These are phyloP conservation scores for Diaporthe sp. DNA, from an alignment of 2,329 filamentous ascomycete genomes.

Conservation along the genomic window DNA sequence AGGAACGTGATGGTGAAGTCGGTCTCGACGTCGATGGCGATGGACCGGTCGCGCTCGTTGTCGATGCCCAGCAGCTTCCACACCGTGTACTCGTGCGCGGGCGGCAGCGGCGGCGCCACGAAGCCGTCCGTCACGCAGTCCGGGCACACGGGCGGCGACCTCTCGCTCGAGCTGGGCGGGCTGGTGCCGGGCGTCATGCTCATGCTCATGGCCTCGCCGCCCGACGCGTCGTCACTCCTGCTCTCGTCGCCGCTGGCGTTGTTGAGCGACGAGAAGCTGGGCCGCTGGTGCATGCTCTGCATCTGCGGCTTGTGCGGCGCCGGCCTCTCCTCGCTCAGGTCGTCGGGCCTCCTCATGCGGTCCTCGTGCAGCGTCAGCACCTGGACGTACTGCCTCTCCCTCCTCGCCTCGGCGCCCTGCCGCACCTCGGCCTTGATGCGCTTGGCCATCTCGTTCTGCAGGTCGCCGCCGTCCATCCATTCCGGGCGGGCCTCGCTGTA, in stretches of 20 bases:
- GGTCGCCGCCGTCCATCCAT: slow-evolving; percentile 50
- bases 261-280: slow-evolving; percentile 19
- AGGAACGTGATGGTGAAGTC: slow-evolving; percentile 70
- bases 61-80: slow-evolving; percentile 39
- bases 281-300: slow-evolving; percentile 22
- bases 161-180: slow-evolving; percentile 34
- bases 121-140: slow-evolving; percentile 35
- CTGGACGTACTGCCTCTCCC: slow-evolving; percentile 39
- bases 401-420: slow-evolving; percentile 35
- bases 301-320: slow-evolving; percentile 32
- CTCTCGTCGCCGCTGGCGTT: slow-evolving; percentile 30
- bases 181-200: slow-evolving; percentile 33
- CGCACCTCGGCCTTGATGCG: slow-evolving; percentile 53
- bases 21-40: slow-evolving; percentile 43
- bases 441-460: slow-evolving; percentile 51
- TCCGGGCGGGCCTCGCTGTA: slow-evolving; percentile 49
- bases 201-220: background rate
- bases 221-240: slow-evolving; percentile 25
- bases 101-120: slow-evolving; percentile 14
- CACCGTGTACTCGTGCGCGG: slow-evolving; percentile 36
- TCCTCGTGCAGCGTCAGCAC: slow-evolving; percentile 39
- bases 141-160: slow-evolving; percentile 37
- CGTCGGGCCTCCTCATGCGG: slow-evolving; percentile 32
- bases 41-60: slow-evolving; percentile 28
- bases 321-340: slow-evolving; percentile 34